A percentile compares a stretch with the other conserved stretches of the same genome.
These are phyloP conservation scores for Aspergillus sp. DNA, from an alignment of 2,329 filamentous ascomycete genomes.

Conservation along the genomic window DNA sequence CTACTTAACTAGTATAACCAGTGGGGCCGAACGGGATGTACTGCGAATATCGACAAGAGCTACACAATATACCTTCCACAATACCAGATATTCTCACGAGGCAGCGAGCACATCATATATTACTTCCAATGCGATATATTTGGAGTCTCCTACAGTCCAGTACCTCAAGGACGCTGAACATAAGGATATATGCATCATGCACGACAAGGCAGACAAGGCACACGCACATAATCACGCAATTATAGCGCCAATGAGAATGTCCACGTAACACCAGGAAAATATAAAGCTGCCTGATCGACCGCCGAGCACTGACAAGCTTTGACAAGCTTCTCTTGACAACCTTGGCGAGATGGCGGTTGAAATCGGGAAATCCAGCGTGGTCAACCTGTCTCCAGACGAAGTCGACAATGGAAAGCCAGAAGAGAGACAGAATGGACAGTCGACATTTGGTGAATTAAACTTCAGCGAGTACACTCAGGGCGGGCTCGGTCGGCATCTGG, in stretches of 20 bases:
- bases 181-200: too few relatives aligned
- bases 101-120: too few relatives aligned
- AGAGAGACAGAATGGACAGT: not conserved
- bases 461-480: conserved; percentile 6
- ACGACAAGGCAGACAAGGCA: not conserved
- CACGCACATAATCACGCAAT: not conserved
- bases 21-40: too few relatives aligned
- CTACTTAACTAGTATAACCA: too few relatives aligned
- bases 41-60: too few relatives aligned
- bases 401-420: not conserved
- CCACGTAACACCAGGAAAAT: not conserved
- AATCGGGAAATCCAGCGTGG: not conserved
- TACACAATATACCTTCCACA: too few relatives aligned
- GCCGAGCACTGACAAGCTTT: not conserved
- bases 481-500: conserved; percentile 4
- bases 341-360: not conserved
- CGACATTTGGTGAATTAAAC: not conserved
- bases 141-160: too few relatives aligned
- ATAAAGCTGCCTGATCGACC: not conserved
- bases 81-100: too few relatives aligned
- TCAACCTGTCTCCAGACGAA: not conserved
- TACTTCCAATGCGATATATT: too few relatives aligned
- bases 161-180: too few relatives aligned
- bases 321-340: not conserved
- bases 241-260: not conserved